Conservation (phyloP, 768 basidiomycete species). For the Hirschioporus abietinus region DNA sequence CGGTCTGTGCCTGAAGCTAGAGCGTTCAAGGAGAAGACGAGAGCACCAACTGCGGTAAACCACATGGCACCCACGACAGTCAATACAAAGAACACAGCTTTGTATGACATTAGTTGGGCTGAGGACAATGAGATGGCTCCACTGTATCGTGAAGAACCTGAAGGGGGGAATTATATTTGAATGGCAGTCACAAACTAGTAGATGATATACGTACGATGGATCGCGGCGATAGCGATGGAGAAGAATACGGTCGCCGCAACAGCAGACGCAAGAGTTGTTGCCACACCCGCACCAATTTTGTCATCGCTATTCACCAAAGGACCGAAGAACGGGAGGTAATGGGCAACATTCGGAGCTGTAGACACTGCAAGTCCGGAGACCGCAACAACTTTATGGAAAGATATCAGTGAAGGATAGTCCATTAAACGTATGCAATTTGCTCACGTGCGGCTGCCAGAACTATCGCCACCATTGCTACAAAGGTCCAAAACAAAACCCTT, state of each 20-base stretch:
- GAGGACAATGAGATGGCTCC: conserved; percentile 61
- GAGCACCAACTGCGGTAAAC: conserved; percentile 60
- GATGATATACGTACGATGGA: conserved; percentile 47
- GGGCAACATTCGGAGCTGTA: conserved; percentile 66
- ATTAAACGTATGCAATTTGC: conserved; percentile 23
- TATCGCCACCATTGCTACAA: conserved; percentile 43
- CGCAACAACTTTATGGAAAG: conserved; percentile 51
- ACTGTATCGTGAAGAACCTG: conserved; percentile 49
- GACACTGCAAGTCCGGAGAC: conserved; percentile 62
- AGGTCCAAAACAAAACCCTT: conserved; percentile 49
- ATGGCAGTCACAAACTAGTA: conserved; percentile 11
- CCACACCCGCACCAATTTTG: conserved; percentile 52
- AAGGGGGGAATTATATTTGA: conserved; percentile 2
- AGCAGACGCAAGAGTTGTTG: conserved; percentile 63
- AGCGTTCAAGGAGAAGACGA: conserved; percentile 61
- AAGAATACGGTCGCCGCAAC: conserved; percentile 57
- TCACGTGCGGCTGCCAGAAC: conserved; percentile 56
- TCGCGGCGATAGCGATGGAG: conserved; percentile 40
- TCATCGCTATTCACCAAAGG: conserved; percentile 43
- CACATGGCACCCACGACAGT: conserved; percentile 50
- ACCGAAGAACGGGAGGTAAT: conserved; percentile 62
- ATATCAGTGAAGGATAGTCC: conserved; percentile 9
- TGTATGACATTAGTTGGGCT: conserved; percentile 55
- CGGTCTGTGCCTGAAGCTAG: conserved; percentile 38
- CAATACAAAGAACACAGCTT: conserved; percentile 57